Evolutionary conservation across 2,329 filamentous ascomycete genomes (phyloP).

Genomic region (Fusarium clavum): DNA sequence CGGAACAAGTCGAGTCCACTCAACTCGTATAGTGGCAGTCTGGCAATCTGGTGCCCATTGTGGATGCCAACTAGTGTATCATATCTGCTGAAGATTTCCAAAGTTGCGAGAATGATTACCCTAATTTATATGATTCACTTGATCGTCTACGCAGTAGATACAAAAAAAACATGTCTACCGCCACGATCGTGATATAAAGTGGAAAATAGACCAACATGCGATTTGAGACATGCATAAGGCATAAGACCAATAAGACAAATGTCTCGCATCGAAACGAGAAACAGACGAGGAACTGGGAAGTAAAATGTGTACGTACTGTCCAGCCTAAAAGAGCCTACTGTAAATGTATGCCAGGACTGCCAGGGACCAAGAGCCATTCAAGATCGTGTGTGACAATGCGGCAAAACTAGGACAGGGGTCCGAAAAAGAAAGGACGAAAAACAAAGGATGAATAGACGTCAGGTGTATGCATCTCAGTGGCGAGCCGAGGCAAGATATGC

Average conservation of each 20-base stretch:
- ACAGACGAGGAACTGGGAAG: not conserved
- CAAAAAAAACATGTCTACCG: not conserved
- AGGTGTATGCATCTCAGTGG: not conserved
- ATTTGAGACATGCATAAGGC: not conserved
- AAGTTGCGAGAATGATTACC: not conserved
- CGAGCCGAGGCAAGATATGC: not conserved
- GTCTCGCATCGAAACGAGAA: not conserved
- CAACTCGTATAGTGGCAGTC: not conserved
- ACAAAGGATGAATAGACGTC: not conserved
- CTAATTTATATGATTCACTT: not conserved
- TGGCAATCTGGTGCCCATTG: not conserved
- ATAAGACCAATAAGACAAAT: not conserved
- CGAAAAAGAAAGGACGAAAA: not conserved
- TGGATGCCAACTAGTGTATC: not conserved
- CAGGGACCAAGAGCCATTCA: conserved; percentile 5
- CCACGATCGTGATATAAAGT: not conserved
- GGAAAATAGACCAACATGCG: not conserved
- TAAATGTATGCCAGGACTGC: too few relatives aligned
- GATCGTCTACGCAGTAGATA: not conserved
- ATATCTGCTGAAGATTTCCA: not conserved
- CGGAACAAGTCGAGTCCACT: not conserved
- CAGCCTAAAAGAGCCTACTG: too few relatives aligned
- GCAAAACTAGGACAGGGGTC: conserved; percentile 20
- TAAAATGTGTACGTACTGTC: not conserved
- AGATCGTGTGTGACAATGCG: conserved; percentile 31